Evolutionary conservation across 768 basidiomycete genomes (phyloP), one percentile per base, ranked within the genome.

Genomic region (Hirschioporus abietinus): DNA sequence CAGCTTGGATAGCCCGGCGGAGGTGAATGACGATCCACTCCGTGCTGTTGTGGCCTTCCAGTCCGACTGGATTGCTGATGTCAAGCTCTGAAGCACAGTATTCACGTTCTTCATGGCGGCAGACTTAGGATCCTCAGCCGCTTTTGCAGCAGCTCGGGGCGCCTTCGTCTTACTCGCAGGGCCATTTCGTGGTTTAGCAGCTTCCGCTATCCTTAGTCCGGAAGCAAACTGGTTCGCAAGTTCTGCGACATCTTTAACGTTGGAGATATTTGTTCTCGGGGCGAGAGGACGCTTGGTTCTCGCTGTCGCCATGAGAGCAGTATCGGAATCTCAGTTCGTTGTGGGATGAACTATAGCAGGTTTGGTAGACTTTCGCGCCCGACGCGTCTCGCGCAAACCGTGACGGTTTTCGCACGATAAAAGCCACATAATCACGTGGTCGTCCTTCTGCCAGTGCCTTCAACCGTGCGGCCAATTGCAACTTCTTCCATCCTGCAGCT

Each of bases 91-190:
- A 6, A 88, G 84, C 0, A 86, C 83, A 0, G 80, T 63, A 68
- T 93, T 93, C 9, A 91, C 84, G 1, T 80, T 76, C 24, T 83
- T 82, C 91, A 92, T 93, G 1, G 85, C 82, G 2, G 73, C 68
- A 0, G 79, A 68, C 25, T 79, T 80, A 36, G 74, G 74, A 52
- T 82, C 79, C 64, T 82, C 83, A 5, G 71, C 60, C 25, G 65
- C 58, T 27, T 64, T 60, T 35, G 23, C 12, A 17, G 34, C 9
- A 26, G 42, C 35, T 12, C 42, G 42, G 1, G 20, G 15, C 17
- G 66, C 66, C 63, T 67, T 70, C 20, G 60, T 58, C 52, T 71
- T 71, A 15, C 67, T 71, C 63, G 71, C 70, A 15, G 61, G 63
- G 52, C 60, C 66, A 26, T 24, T 35, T 58, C 26, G 52, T 52